These are phyloP conservation scores for Plasmodium gonderi DNA, from an alignment of 169 alveolate species.

Conservation along the genomic window DNA sequence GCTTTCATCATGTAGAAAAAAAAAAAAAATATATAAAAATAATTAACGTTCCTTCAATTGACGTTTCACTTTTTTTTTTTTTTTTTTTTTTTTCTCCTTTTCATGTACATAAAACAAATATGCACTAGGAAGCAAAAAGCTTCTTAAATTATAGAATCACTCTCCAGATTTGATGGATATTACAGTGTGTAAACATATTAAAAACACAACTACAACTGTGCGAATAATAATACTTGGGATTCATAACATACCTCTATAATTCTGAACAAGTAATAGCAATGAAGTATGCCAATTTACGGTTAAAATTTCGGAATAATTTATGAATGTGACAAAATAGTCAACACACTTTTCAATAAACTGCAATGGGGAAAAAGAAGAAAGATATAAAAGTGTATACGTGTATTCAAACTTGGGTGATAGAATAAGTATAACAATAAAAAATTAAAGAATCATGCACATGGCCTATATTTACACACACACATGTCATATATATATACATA, in stretches of 20 bases:
- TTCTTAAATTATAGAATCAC: not conserved
- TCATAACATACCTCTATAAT: slow-evolving; percentile 89
- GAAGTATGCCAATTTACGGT: slow-evolving; percentile 97
- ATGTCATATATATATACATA: too few species aligned
- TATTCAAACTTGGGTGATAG: too few species aligned
- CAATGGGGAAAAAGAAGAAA: not conserved
- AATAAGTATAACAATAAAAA: too few species aligned
- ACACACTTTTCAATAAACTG: slow-evolving; percentile 81
- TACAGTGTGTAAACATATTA: too few species aligned
- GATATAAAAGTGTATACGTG: too few species aligned
- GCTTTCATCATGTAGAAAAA: slow-evolving; percentile 54
- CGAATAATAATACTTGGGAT: too few species aligned
- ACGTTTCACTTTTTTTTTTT: not conserved
- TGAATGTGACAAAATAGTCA: slow-evolving; percentile 81
- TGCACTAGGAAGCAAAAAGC: not conserved
- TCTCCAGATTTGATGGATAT: not conserved
- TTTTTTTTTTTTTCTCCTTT: not conserved
- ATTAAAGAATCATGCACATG: too few species aligned
- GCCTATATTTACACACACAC: too few species aligned
- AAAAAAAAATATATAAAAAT: not conserved
- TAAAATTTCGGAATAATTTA: slow-evolving; percentile 80
- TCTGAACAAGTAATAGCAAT: slow-evolving; percentile 89
- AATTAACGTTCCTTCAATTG: not conserved
- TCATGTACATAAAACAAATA: not conserved
- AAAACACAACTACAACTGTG: too few species aligned